phyloP scores from a whole-genome alignment of 2,329 filamentous ascomycete species.

The Aspergillus sp. region DNA sequence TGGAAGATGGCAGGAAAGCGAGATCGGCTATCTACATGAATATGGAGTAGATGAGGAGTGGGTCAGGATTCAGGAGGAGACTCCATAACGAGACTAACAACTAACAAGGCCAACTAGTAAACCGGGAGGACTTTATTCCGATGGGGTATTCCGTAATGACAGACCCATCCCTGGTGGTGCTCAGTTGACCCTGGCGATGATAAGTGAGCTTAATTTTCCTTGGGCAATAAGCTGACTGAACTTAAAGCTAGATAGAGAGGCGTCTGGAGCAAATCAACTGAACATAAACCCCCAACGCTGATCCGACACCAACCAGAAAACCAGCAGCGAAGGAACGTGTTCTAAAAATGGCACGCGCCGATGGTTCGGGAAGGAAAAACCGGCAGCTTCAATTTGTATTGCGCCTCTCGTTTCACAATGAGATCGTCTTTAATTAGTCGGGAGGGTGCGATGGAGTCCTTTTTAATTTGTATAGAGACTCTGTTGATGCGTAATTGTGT shows the following conservation, averaged over 20 bases:
- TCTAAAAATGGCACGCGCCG: constrained; percentile 13
- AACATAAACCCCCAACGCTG: neutral
- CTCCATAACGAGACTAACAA: no score
- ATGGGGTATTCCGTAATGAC: no score
- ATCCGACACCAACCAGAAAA: neutral
- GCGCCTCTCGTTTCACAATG: constrained; percentile 7
- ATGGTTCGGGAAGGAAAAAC: neutral
- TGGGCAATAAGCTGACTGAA: no score
- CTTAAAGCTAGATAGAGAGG: neutral
- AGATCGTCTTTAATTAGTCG: constrained; percentile 9
- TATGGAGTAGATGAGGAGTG: no score
- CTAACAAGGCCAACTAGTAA: no score
- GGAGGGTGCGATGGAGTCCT: constrained; percentile 2
- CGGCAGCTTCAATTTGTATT: neutral
- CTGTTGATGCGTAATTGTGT: neutral
- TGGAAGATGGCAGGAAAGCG: neutral
- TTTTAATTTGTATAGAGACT: constrained; percentile 4
- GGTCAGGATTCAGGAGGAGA: no score
- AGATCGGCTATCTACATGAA: no score
- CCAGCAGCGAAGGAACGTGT: neutral
- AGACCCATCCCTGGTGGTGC: no score
- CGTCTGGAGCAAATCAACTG: neutral
- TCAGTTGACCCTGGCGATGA: no score
- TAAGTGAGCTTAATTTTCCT: no score
- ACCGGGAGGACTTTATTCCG: no score